Base-by-base conservation (phyloP, 192 early-diverging fungal species). In the Coemansia pectinata region DNA sequence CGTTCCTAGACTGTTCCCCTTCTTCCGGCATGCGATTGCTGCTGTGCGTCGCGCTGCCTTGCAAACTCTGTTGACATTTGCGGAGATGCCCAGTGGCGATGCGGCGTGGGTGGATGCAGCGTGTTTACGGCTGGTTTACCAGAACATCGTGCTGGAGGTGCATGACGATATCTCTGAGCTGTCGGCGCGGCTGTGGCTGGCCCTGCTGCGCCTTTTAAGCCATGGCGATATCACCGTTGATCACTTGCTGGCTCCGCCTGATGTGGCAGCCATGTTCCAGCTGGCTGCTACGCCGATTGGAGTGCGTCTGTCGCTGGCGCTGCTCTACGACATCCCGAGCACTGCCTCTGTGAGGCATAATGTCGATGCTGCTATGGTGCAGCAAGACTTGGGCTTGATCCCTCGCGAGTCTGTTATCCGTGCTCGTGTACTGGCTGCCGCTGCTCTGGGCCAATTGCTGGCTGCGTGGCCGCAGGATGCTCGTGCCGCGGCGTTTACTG, bases 101-200 rank as follows among this genome's bases (percentile, higher is more conserved):
- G 9, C 78, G 27, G 83, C 92, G 64, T 89, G 85, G 86, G 86
- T 93, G 44, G 94, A 89, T 50, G 85, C 86, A 75, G 74, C 86
- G 63, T 85, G 94, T 5, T 73, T 96, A 44, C 87, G 91, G 6
- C 86, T 96, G 34, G 81, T 94, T 11, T 94, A 93, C 72, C 96
- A 99, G 77, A 98, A 98, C 72, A 77, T 98, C 58, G 76, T 99
- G 42, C 85, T 99, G 1, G 98, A 99, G 74, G 92, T 95, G 45
- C 83, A 85, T 41, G 72, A 73, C 6, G 81, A 76, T 12, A 70
- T 84, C 14, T 62, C 65, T 9, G 67, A 61, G 2, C 58, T 65
- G 39, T 79, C 77, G 7, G 23, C 44, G 11, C 66, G 76, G 21
- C 85, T 96, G 14, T 97, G 95, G 97, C 75, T 64, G 14, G 81